These are phyloP conservation scores for Suillus sp. DNA, from an alignment of 768 basidiomycete genomes.

Conservation along the genomic window DNA sequence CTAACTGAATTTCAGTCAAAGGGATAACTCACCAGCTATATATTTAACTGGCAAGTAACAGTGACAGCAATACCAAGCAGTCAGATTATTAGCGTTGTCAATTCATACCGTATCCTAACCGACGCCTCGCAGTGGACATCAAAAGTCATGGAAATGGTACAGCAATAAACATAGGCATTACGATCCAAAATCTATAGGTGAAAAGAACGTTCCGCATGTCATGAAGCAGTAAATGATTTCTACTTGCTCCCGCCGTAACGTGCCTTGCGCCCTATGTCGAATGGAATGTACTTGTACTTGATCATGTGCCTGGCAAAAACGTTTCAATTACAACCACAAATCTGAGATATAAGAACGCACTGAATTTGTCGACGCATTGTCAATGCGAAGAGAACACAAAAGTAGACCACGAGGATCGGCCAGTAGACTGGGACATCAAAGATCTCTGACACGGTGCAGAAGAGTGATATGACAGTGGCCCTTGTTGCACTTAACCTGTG, in stretches of 20 bases:
- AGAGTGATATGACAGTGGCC: slow-evolving; percentile 78
- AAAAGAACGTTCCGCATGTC: not conserved
- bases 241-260: slow-evolving; percentile 71
- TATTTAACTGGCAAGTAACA: not conserved
- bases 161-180: slow-evolving; percentile 12
- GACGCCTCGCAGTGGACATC: not conserved
- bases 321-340: slow-evolving; percentile 16
- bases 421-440: slow-evolving; percentile 99
- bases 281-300: slow-evolving; percentile 96
- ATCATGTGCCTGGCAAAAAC: slow-evolving; percentile 87
- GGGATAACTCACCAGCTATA: not conserved
- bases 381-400: slow-evolving; percentile 90
- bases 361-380: slow-evolving; percentile 97
- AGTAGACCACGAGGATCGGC: slow-evolving; percentile 98
- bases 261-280: slow-evolving; percentile 92
- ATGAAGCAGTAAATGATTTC: slow-evolving; percentile 3
- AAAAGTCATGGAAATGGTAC: slow-evolving; percentile 8
- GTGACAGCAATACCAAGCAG: not conserved
- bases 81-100: slow-evolving; percentile 30
- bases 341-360: slow-evolving; percentile 47
- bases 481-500: slow-evolving; percentile 88
- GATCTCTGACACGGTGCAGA: slow-evolving; percentile 78
- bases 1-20: slow-evolving; percentile 1
- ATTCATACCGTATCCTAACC: slow-evolving; percentile 25
- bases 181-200: slow-evolving; percentile 9